Evolutionary conservation across 192 early-diverging fungal genomes (phyloP).

Genomic region (Blastocladiella britannica): DNA sequence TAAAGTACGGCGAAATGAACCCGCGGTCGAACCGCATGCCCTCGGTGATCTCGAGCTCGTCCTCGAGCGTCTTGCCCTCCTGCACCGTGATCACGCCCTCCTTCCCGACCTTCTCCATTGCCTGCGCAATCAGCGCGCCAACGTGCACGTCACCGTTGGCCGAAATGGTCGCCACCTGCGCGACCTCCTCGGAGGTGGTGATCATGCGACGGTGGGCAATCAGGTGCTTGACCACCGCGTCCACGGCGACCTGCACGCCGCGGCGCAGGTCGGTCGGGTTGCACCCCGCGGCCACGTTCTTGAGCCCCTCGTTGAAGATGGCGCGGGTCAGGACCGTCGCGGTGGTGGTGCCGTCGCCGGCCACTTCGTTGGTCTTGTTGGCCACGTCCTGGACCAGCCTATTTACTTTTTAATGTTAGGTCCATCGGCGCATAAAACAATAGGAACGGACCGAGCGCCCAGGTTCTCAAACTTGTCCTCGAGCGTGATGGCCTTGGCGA

Average conservation of each 20-base stretch:
- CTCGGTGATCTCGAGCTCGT: constrained; percentile 98
- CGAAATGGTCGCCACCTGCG: constrained; percentile 97
- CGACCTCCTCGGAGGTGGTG: constrained; percentile 88
- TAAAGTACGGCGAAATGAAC: constrained; percentile 98
- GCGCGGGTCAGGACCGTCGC: constrained; percentile 94
- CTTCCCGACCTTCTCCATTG: constrained; percentile 99
- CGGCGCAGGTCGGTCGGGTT: constrained; percentile 97
- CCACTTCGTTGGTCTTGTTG: constrained; percentile 98
- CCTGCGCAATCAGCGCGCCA: constrained; percentile 87
- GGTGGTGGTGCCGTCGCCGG: constrained; percentile 99
- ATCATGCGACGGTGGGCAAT: constrained; percentile 76
- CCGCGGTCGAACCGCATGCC: constrained; percentile 99
- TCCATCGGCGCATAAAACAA: background rate
- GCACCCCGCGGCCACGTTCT: constrained; percentile 97
- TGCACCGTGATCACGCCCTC: constrained; percentile 99
- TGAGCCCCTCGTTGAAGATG: constrained; percentile 97
- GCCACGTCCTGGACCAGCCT: constrained; percentile 97
- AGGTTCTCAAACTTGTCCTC: constrained; percentile 99
- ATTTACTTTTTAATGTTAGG: constrained; percentile 1
- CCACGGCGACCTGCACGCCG: constrained; percentile 83
- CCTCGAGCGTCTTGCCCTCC: constrained; percentile 98
- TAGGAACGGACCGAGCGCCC: constrained; percentile 49
- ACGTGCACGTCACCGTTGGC: constrained; percentile 98
- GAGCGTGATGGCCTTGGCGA: constrained; percentile 89
- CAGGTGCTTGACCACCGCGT: constrained; percentile 79